Evolutionary conservation across 306 rosid genomes (phyloP).

Genomic region (Aeschynomene evenia): DNA sequence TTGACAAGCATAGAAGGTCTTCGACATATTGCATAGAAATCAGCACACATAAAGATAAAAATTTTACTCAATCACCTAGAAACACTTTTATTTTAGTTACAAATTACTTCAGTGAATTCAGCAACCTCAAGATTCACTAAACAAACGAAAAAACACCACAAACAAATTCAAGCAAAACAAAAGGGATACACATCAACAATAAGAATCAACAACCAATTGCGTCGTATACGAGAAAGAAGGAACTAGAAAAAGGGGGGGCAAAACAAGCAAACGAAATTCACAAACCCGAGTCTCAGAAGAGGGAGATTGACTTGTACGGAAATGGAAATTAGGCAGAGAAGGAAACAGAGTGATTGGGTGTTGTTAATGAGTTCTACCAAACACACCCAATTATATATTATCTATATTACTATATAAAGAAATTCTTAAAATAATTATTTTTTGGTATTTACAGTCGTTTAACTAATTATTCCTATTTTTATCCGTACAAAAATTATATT

Average conservation of each 20-base stretch:
- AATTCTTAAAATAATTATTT: too few relatives aligned
- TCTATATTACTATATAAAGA: too few relatives aligned
- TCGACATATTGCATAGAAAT: background rate
- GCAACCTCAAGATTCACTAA: conserved; percentile 16
- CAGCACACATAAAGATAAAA: background rate
- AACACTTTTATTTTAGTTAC: background rate
- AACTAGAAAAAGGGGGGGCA: background rate
- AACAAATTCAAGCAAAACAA: background rate
- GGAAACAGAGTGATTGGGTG: background rate
- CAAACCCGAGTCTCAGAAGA: conserved; percentile 43
- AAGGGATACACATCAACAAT: background rate
- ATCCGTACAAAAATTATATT: too few relatives aligned
- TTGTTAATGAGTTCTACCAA: too few relatives aligned
- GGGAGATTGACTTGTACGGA: background rate
- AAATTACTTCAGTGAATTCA: background rate
- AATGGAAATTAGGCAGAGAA: background rate
- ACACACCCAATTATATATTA: too few relatives aligned
- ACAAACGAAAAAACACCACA: conserved; percentile 9
- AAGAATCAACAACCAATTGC: background rate
- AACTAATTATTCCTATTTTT: too few relatives aligned
- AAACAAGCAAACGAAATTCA: conserved; percentile 1
- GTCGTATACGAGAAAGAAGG: background rate
- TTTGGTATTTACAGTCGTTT: too few relatives aligned
- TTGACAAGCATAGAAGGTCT: background rate
- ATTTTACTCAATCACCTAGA: background rate